A percentile compares a stretch with the other conserved stretches of the same genome.
These are phyloP conservation scores for Talaromyces verruculosus DNA, from an alignment of 2,329 filamentous ascomycete genomes.

Conservation along the genomic window DNA sequence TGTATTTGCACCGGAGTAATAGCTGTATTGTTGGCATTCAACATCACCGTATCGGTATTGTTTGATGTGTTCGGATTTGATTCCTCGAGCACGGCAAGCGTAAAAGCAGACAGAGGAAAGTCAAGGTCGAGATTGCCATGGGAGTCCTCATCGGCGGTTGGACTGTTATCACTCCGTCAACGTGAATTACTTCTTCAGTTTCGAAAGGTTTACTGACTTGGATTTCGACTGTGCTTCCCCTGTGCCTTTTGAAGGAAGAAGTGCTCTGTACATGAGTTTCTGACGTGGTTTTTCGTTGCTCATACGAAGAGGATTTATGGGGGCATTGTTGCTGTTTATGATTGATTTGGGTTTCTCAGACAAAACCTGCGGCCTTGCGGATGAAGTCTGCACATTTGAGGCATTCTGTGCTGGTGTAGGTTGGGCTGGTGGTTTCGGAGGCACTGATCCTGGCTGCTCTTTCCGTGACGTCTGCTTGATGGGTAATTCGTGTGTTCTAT, in stretches of 20 bases:
- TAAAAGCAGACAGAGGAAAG: slow-evolving; percentile 32
- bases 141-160: neutral
- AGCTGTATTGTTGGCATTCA: neutral
- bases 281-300: slow-evolving; percentile 38
- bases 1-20: neutral
- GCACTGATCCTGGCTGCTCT: neutral
- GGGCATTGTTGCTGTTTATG: slow-evolving; percentile 11
- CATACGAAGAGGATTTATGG: slow-evolving; percentile 34
- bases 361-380: neutral
- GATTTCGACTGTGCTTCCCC: slow-evolving; percentile 21
- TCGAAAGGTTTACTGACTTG: slow-evolving; percentile 34
- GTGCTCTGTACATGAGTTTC: slow-evolving; percentile 46
- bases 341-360: slow-evolving; percentile 7
- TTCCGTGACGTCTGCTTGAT: neutral
- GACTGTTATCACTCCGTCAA: slow-evolving; percentile 21
- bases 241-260: slow-evolving; percentile 29
- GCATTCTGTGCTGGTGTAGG: neutral
- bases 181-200: slow-evolving; percentile 18
- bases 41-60: neutral
- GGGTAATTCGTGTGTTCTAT: neutral
- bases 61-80: slow-evolving; percentile 21
- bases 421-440: neutral
- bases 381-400: slow-evolving; percentile 1
- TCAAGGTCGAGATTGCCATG: slow-evolving; percentile 25
- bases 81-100: slow-evolving; percentile 32